Evolutionary conservation across 1,284 basidiomycete genomes (phyloP).

Genomic region (Anthracocystis walkeri): DNA sequence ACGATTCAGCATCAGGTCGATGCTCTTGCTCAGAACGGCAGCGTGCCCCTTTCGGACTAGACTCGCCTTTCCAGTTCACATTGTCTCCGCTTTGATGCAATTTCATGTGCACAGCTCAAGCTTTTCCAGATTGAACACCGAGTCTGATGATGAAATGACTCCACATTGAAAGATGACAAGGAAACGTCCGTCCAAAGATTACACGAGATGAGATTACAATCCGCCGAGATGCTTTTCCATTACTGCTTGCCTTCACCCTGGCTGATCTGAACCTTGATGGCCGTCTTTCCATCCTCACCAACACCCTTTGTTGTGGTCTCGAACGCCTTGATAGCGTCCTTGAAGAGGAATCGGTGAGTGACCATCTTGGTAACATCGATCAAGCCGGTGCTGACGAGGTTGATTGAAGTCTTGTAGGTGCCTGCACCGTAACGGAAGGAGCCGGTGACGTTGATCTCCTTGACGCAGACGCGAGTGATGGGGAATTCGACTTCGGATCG

Average conservation of each 20-base stretch:
- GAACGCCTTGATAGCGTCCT: conserved; percentile 73
- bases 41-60: conserved; percentile 6
- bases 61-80: not conserved
- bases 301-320: conserved; percentile 76
- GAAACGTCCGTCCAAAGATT: conserved; percentile 17
- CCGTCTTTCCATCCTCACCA: conserved; percentile 74
- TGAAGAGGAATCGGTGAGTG: conserved; percentile 72
- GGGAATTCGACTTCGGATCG: conserved; percentile 69
- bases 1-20: not conserved
- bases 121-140: not conserved
- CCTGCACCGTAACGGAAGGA: conserved; percentile 89
- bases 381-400: conserved; percentile 73
- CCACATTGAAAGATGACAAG: not conserved
- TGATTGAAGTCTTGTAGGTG: conserved; percentile 75
- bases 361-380: conserved; percentile 76
- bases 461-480: conserved; percentile 70
- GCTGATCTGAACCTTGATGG: conserved; percentile 72
- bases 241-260: conserved; percentile 59
- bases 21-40: conserved; percentile 18
- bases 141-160: not conserved
- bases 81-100: not conserved
- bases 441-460: conserved; percentile 54
- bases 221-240: not conserved
- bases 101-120: not conserved
- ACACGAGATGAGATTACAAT: conserved; percentile 1